Evolutionary conservation across 768 basidiomycete genomes (phyloP).

Genomic region (Tulasnella sp.): DNA sequence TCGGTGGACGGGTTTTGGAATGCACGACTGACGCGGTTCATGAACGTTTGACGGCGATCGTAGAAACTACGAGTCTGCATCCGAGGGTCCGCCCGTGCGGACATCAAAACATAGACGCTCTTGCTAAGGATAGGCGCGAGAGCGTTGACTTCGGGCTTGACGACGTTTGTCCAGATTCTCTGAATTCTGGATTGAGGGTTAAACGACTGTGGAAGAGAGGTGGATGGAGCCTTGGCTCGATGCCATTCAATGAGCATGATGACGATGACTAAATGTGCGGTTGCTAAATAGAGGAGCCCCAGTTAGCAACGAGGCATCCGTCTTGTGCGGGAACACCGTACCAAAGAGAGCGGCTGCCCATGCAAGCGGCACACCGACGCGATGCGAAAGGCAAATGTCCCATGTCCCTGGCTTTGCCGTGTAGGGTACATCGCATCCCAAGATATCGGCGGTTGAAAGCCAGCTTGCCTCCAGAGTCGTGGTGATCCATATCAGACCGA

Average conservation of each 20-base stretch:
- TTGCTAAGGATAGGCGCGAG: constrained; percentile 13
- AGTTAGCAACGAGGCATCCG: not conserved
- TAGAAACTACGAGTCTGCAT: not conserved
- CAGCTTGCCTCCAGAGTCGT: constrained; percentile 24
- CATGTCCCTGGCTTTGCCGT: constrained; percentile 1
- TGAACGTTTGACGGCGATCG: not conserved
- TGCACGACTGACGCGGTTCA: constrained; percentile 1
- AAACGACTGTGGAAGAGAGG: not conserved
- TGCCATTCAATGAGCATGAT: constrained; percentile 23
- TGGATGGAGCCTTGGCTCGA: not conserved
- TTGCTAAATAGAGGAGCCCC: not conserved
- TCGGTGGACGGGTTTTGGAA: not conserved
- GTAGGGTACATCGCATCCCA: not conserved
- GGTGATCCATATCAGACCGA: constrained; percentile 5
- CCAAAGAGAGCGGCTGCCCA: constrained; percentile 14
- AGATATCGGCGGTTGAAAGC: not conserved
- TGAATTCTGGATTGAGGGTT: not conserved
- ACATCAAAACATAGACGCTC: constrained; percentile 18
- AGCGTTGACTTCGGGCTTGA: not conserved
- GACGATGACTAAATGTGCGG: not conserved
- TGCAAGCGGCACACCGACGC: constrained; percentile 4
- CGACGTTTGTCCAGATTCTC: not conserved
- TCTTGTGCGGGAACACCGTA: not conserved
- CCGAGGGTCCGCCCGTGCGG: not conserved
- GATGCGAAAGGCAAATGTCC: not conserved